These are phyloP conservation scores for Neurospora hispaniola DNA, from an alignment of 495 filamentous ascomycete genomes.

Conservation along the genomic window DNA sequence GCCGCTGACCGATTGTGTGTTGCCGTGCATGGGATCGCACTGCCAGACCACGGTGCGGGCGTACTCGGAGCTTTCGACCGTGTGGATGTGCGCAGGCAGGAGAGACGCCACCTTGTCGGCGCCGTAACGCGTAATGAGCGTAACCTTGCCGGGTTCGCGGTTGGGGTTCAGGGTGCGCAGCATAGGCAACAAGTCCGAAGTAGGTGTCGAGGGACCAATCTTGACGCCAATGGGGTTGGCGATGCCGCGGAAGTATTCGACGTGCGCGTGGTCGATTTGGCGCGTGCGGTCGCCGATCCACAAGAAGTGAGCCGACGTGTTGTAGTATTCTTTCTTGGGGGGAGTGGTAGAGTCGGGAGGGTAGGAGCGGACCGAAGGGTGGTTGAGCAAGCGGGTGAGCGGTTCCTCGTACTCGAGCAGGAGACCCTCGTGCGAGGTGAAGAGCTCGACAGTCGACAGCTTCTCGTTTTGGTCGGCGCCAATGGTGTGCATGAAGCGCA, in stretches of 20 bases:
- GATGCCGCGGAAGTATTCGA: slow-evolving; percentile 95
- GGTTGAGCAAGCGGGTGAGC: slow-evolving; percentile 64
- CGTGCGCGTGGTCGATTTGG: slow-evolving; percentile 81
- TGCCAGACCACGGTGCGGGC: slow-evolving; percentile 85
- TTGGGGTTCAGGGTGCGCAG: slow-evolving; percentile 76
- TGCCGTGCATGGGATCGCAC: slow-evolving; percentile 97
- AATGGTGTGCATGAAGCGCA: slow-evolving; percentile 91
- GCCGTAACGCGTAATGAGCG: slow-evolving; percentile 91
- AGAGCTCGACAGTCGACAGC: slow-evolving; percentile 90
- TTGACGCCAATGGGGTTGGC: slow-evolving; percentile 95
- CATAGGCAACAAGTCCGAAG: slow-evolving; percentile 60
- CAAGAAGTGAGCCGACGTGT: slow-evolving; percentile 93
- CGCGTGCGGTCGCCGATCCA: slow-evolving; percentile 97
- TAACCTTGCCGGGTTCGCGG: slow-evolving; percentile 79
- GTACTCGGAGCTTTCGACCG: slow-evolving; percentile 60
- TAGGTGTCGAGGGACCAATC: slow-evolving; percentile 74
- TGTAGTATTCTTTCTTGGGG: slow-evolving; percentile 50
- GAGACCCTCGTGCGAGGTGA: slow-evolving; percentile 89
- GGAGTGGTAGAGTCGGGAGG: slow-evolving; percentile 11
- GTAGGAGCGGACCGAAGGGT: slow-evolving; percentile 33
- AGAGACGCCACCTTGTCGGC: slow-evolving; percentile 57
- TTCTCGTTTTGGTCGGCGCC: slow-evolving; percentile 78
- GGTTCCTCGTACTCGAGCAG: slow-evolving; percentile 90
- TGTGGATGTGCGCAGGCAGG: slow-evolving; percentile 73
- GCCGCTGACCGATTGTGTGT: slow-evolving; percentile 56